Conservation (phyloP, 441 rosid genomes). For the Mallotus repandus region DNA sequence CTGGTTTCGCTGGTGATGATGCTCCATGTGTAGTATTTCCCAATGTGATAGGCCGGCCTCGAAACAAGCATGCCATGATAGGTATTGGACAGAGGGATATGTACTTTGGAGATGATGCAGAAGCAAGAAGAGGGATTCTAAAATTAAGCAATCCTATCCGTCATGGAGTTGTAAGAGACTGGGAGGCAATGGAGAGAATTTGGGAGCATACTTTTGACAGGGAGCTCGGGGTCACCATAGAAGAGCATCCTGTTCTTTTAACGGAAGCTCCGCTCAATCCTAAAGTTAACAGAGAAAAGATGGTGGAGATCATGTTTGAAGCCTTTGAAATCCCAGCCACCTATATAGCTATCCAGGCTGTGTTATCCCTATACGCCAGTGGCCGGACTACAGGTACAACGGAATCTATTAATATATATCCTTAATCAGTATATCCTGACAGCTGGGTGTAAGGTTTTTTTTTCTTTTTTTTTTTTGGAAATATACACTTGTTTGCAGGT, state of each 20-base stretch:
- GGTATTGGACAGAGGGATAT: slow-evolving; percentile 21
- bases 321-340: slow-evolving; percentile 24
- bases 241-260: slow-evolving; percentile 24
- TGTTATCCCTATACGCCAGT: slow-evolving; percentile 29
- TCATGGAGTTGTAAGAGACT: slow-evolving; percentile 18
- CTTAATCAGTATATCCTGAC: not conserved
- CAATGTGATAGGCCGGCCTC: slow-evolving; percentile 22
- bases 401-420: not conserved
- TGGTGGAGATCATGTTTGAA: slow-evolving; percentile 28
- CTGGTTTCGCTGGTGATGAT: slow-evolving; percentile 28
- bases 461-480: not conserved
- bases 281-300: slow-evolving; percentile 20
- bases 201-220: slow-evolving; percentile 14
- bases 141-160: slow-evolving; percentile 14
- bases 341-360: slow-evolving; percentile 30
- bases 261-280: slow-evolving; percentile 26
- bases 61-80: slow-evolving; percentile 15
- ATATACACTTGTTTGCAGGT: slow-evolving; percentile 10
- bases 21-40: slow-evolving; percentile 21
- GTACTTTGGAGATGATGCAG: slow-evolving; percentile 24
- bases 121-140: slow-evolving; percentile 20
- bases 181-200: slow-evolving; percentile 21
- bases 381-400: slow-evolving; percentile 26
- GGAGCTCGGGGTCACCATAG: slow-evolving; percentile 21
- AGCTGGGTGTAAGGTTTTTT: not conserved